Conservation (phyloP, 768 basidiomycete species). For the Mycena capillaripes region DNA sequence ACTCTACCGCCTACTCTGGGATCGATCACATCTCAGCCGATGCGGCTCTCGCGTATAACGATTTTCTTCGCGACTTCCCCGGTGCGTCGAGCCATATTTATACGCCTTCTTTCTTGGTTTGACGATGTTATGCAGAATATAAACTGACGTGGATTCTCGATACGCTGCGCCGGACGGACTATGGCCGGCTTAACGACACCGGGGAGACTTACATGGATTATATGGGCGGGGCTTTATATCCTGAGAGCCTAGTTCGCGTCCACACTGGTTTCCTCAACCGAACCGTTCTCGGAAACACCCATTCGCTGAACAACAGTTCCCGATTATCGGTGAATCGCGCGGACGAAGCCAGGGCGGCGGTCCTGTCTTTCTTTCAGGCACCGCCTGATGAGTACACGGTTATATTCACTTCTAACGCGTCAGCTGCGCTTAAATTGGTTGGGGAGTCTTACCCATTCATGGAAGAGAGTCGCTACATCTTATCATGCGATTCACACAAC, state of each 20-base stretch:
- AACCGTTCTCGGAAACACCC: slow-evolving; percentile 83
- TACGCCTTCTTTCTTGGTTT: neutral
- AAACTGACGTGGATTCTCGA: slow-evolving; percentile 78
- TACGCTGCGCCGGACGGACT: slow-evolving; percentile 74
- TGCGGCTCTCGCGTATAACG: neutral
- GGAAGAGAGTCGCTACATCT: slow-evolving; percentile 67
- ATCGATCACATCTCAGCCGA: neutral
- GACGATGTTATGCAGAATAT: slow-evolving; percentile 60
- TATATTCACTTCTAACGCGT: slow-evolving; percentile 85
- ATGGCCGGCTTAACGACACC: slow-evolving; percentile 64
- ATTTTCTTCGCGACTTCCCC: slow-evolving; percentile 2
- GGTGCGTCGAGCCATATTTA: neutral
- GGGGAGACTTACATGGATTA: slow-evolving; percentile 88
- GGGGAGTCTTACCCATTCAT: slow-evolving; percentile 85
- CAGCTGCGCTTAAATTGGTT: slow-evolving; percentile 83
- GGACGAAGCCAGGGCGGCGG: slow-evolving; percentile 76
- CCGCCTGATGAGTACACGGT: slow-evolving; percentile 79
- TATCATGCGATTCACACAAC: slow-evolving; percentile 86
- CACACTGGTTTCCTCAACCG: slow-evolving; percentile 77
- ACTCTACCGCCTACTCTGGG: neutral
- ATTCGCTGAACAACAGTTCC: slow-evolving; percentile 86
- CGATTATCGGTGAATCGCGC: slow-evolving; percentile 74
- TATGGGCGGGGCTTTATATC: slow-evolving; percentile 88
- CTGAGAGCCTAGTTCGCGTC: slow-evolving; percentile 78
- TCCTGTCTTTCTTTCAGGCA: slow-evolving; percentile 83